A percentile compares a stretch with the other conserved stretches of the same genome.
phyloP scores from a whole-genome alignment of 129 eudicot species.

The Pseudognaphalium luteoalbum region DNA sequence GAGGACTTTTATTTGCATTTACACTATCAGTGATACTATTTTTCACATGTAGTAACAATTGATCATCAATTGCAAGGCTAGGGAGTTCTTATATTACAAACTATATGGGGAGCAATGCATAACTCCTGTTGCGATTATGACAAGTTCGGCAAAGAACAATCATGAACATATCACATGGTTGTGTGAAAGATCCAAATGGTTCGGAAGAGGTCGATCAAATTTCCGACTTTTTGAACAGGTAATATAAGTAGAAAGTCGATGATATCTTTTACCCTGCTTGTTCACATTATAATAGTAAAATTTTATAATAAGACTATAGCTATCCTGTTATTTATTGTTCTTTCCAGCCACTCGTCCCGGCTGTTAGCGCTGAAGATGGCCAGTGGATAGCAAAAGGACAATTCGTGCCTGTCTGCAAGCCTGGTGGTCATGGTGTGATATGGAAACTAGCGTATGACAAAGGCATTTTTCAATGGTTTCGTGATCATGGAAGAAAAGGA shows the following conservation, averaged over 20 bases:
- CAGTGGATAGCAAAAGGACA: conserved; percentile 75
- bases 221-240: conserved; percentile 96
- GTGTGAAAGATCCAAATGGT: conserved; percentile 86
- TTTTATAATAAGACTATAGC: not conserved
- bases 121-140: conserved; percentile 97
- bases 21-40: not conserved
- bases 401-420: conserved; percentile 89
- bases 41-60: conserved; percentile 23
- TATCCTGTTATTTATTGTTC: conserved; percentile 28
- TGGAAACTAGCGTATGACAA: conserved; percentile 98
- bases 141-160: conserved; percentile 94
- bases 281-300: not conserved
- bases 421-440: conserved; percentile 99
- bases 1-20: conserved; percentile 23
- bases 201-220: conserved; percentile 87
- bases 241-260: conserved; percentile 22
- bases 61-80: conserved; percentile 62
- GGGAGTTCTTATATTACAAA: conserved; percentile 92
- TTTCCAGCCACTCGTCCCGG: conserved; percentile 98
- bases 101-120: conserved; percentile 85
- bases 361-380: conserved; percentile 92
- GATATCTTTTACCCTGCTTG: conserved; percentile 1
- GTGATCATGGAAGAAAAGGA: conserved; percentile 76
- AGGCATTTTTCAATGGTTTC: conserved; percentile 89
- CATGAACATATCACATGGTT: conserved; percentile 72